phyloP scores from a whole-genome alignment of 495 filamentous ascomycete genomes.

The Podospora comata region DNA sequence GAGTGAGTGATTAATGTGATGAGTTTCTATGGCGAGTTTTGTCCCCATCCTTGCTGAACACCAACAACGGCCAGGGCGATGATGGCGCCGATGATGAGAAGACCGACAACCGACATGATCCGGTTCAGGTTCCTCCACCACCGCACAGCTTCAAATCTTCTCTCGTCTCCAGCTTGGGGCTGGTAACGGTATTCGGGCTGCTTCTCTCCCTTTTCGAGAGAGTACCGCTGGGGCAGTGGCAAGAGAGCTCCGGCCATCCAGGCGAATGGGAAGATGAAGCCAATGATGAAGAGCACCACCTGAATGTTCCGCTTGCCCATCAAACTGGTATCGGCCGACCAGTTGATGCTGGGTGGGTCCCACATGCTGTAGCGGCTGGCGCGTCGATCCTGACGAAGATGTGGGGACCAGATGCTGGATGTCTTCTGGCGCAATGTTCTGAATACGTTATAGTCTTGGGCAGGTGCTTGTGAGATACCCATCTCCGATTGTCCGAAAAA shows the following conservation, averaged over 20 bases:
- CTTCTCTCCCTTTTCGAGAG: slow-evolving; percentile 37
- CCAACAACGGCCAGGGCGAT: slow-evolving; percentile 63
- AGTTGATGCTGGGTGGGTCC: slow-evolving; percentile 68
- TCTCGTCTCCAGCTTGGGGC: slow-evolving; percentile 49
- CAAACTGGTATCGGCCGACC: slow-evolving; percentile 53
- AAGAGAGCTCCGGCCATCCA: slow-evolving; percentile 87
- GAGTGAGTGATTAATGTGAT: slow-evolving; percentile 4
- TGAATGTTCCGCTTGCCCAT: slow-evolving; percentile 74
- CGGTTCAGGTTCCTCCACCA: slow-evolving; percentile 96
- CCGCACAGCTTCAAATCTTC: slow-evolving; percentile 71
- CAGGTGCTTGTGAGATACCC: slow-evolving; percentile 33
- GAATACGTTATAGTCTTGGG: slow-evolving; percentile 28
- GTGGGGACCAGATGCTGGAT: slow-evolving; percentile 69
- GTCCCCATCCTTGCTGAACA: slow-evolving; percentile 38
- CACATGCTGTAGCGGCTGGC: slow-evolving; percentile 56
- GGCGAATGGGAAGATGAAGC: slow-evolving; percentile 81
- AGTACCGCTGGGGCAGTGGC: slow-evolving; percentile 61
- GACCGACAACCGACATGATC: slow-evolving; percentile 74
- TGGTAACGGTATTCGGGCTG: slow-evolving; percentile 43
- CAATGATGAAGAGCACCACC: slow-evolving; percentile 80
- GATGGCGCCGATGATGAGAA: slow-evolving; percentile 72
- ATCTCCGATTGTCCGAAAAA: slow-evolving; percentile 30
- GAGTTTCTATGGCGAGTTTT: neutral
- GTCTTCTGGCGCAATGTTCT: slow-evolving; percentile 43
- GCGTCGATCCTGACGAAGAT: slow-evolving; percentile 63